phyloP scores from a whole-genome alignment of 2,329 filamentous ascomycete genomes.

The Fusarium guadeloupense region DNA sequence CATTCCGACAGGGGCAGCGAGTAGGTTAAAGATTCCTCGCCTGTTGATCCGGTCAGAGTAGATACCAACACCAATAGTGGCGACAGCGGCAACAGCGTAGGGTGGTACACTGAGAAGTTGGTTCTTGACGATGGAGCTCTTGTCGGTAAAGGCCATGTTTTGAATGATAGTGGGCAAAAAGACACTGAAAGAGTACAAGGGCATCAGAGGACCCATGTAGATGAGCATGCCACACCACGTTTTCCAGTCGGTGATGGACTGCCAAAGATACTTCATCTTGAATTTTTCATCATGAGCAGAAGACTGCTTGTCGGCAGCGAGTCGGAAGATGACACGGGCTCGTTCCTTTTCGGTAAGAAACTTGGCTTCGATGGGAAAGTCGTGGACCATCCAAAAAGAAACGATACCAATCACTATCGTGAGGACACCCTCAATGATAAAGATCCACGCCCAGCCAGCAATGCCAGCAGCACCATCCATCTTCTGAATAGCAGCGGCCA shows the following conservation, averaged over 20 bases:
- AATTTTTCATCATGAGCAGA: conserved; percentile 81
- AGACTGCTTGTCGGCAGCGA: conserved; percentile 76
- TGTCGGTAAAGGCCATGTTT: conserved; percentile 54
- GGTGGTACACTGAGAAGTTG: conserved; percentile 59
- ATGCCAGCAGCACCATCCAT: conserved; percentile 71
- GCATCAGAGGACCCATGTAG: conserved; percentile 79
- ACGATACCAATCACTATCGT: conserved; percentile 74
- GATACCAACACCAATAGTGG: conserved; percentile 61
- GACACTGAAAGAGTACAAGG: conserved; percentile 78
- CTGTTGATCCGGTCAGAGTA: conserved; percentile 77
- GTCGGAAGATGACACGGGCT: conserved; percentile 73
- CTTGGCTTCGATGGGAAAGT: conserved; percentile 80
- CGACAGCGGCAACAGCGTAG: conserved; percentile 50
- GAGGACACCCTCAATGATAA: conserved; percentile 74
- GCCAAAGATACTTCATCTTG: conserved; percentile 76
- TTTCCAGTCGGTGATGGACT: conserved; percentile 83
- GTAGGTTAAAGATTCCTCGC: conserved; percentile 84
- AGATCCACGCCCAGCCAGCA: conserved; percentile 71
- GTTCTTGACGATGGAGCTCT: conserved; percentile 48
- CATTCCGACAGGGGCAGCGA: conserved; percentile 74
- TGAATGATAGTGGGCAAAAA: conserved; percentile 84
- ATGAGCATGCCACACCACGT: conserved; percentile 79
- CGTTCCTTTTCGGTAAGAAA: conserved; percentile 79
- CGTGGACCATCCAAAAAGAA: conserved; percentile 82
- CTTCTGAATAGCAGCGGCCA: conserved; percentile 75